phyloP scores from a whole-genome alignment of 495 filamentous ascomycete species.

The Penicillium canescens region DNA sequence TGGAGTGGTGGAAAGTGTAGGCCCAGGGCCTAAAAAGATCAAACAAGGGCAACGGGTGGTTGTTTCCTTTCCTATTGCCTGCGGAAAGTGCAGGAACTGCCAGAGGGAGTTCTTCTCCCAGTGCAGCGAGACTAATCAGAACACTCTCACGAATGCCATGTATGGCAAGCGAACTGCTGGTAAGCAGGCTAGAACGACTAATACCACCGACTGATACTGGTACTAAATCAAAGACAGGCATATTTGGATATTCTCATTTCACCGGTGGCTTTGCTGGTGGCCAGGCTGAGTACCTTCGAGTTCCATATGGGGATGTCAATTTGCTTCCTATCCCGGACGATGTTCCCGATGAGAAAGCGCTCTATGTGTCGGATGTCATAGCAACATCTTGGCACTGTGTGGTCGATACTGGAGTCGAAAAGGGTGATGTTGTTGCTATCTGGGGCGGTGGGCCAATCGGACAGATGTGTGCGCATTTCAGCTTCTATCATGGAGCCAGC shows the following conservation, averaged over 20 bases:
- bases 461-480: slow-evolving; percentile 75
- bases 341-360: slow-evolving; percentile 83
- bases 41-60: slow-evolving; percentile 78
- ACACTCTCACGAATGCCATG: slow-evolving; percentile 67
- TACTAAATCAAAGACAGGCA: slow-evolving; percentile 26
- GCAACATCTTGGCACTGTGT: slow-evolving; percentile 79
- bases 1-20: slow-evolving; percentile 74
- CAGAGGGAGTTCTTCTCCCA: slow-evolving; percentile 70
- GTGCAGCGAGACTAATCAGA: slow-evolving; percentile 78
- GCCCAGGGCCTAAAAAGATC: slow-evolving; percentile 56
- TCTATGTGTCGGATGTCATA: slow-evolving; percentile 82
- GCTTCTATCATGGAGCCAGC: slow-evolving; percentile 67
- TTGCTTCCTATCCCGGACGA: slow-evolving; percentile 75
- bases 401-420: slow-evolving; percentile 78
- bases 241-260: slow-evolving; percentile 62
- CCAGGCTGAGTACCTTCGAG: slow-evolving; percentile 84
- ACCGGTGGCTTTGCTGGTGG: slow-evolving; percentile 88
- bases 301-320: slow-evolving; percentile 82
- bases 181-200: slow-evolving; percentile 28
- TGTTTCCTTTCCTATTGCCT: slow-evolving; percentile 82
- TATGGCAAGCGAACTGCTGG: slow-evolving; percentile 74
- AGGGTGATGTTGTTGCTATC: slow-evolving; percentile 78
- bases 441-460: slow-evolving; percentile 54
- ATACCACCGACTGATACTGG: neutral
- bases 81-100: slow-evolving; percentile 72